Base-by-base conservation (phyloP, 768 basidiomycete species). In the Lentinula guzmanii region DNA sequence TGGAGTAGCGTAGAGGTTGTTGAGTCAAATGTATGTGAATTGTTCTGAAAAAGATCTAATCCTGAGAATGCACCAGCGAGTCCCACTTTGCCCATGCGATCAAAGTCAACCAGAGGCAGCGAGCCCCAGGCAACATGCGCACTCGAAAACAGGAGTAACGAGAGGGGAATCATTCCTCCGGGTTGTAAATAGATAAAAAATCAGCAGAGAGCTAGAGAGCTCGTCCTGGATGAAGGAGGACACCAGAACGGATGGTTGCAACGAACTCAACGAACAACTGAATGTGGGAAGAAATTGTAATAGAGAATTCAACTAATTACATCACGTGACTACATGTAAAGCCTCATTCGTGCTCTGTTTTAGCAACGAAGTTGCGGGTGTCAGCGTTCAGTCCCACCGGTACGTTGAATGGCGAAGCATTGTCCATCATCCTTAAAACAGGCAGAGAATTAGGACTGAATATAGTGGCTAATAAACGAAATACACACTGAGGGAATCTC, bases 11-110 rank as follows among this genome's bases (percentile, higher is more conserved):
- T 88, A 13, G 91, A 83, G 52, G 84, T 81, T 1, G 87, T 77
- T 31, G 91, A 78, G 72, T 94, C 86, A 71, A 90, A 87, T 37
- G 85, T 69, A 66, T 82, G 67, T 35, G 83, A 72, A 61, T 82
- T 24, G 63, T 76, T 83, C 69, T 85, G 76, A 79, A 89, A 87
- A 61, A 95, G 69, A 69, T 89, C 89, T 63, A 99, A 77, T 50
- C 95, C 96, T 24, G 89, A 83, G 70, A 98, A 99, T 37, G 90
- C 80, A 61, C 96, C 96, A 31, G 88, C 86, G 45, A 98, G 80
- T 61, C 87, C 94, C 54, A 98, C 94, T 59, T 81, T 87, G 65
- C 96, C 96, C 92, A 99, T 95, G 58, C 89, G 87, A 67, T 79
- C 75, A 68, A 86, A 89, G 72, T 91, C 89, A 67, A 90, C 78